Percentiles rank a stretch among this genome's conserved stretches.
Conservation (phyloP, 78 protist genomes). For the Tieghemostelium lacteum region DNA sequence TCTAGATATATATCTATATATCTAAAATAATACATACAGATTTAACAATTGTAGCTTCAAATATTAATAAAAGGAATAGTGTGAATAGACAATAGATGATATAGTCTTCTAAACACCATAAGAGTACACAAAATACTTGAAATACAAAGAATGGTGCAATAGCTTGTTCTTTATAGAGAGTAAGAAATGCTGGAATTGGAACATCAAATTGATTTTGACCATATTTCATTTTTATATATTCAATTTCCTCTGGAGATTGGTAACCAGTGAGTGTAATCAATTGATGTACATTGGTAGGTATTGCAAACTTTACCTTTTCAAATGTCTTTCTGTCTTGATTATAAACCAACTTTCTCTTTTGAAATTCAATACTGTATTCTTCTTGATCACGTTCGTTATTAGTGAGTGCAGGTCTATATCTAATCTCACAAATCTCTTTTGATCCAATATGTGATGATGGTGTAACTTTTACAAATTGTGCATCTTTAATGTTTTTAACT, state of each 20-base stretch:
- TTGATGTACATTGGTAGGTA: slow-evolving; percentile 12
- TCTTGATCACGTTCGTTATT: too few relatives aligned
- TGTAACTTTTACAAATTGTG: slow-evolving; percentile 10
- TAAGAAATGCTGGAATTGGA: slow-evolving; percentile 94
- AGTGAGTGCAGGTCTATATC: not conserved
- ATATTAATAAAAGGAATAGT: slow-evolving; percentile 92
- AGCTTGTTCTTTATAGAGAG: slow-evolving; percentile 95
- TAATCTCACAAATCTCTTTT: slow-evolving; percentile 2
- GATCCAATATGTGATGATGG: slow-evolving; percentile 53
- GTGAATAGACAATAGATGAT: slow-evolving; percentile 95
- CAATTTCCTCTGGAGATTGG: slow-evolving; percentile 29
- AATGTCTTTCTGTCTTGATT: slow-evolving; percentile 39
- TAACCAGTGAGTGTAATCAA: slow-evolving; percentile 14
- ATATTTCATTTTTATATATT: slow-evolving; percentile 16
- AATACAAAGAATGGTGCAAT: slow-evolving; percentile 99
- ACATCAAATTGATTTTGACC: slow-evolving; percentile 84
- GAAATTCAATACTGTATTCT: slow-evolving; percentile 54
- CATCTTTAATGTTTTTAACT: slow-evolving; percentile 16
- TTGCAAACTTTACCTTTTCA: slow-evolving; percentile 25
- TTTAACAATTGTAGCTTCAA: slow-evolving; percentile 96
- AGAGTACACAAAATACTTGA: slow-evolving; percentile 95
- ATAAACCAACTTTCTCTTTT: slow-evolving; percentile 56
- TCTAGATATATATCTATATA: not conserved
- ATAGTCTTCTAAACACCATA: slow-evolving; percentile 98
- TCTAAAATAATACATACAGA: slow-evolving; percentile 14